Evolutionary conservation across 2,329 filamentous ascomycete genomes (phyloP).

Genomic region (Penicillium sp.): DNA sequence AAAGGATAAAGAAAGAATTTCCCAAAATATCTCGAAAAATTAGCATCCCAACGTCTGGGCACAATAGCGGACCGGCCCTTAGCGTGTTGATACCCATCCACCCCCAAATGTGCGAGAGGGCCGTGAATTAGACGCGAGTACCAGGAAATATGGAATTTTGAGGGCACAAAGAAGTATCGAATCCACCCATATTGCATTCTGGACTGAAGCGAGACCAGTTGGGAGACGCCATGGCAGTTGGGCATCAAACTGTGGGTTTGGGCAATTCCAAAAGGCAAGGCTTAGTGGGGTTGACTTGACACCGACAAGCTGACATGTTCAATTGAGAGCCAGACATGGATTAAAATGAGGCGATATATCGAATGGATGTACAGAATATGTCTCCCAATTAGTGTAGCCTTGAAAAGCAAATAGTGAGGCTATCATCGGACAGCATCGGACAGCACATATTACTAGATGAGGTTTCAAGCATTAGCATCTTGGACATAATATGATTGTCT

Average conservation of each 20-base stretch:
- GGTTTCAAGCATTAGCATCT: not conserved
- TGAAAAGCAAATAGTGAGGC: slow-evolving; percentile 10
- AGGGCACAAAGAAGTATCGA: slow-evolving; percentile 8
- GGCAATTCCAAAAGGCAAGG: slow-evolving; percentile 18
- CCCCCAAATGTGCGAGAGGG: slow-evolving; percentile 15
- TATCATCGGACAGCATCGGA: slow-evolving; percentile 2
- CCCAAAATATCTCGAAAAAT: slow-evolving; percentile 13
- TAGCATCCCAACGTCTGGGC: slow-evolving; percentile 8
- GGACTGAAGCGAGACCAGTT: slow-evolving; percentile 23
- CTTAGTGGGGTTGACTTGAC: slow-evolving; percentile 9
- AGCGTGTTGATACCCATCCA: slow-evolving; percentile 25
- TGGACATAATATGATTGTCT: slow-evolving; percentile 5
- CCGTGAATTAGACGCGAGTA: slow-evolving; percentile 2
- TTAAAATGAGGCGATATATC: not conserved
- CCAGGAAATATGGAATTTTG: not conserved
- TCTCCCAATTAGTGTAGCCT: slow-evolving; percentile 3
- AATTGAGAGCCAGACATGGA: slow-evolving; percentile 10
- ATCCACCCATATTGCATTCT: slow-evolving; percentile 21
- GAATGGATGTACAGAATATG: not conserved
- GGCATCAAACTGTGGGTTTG: slow-evolving; percentile 24
- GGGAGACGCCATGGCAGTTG: slow-evolving; percentile 23
- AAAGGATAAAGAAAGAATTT: slow-evolving; percentile 1
- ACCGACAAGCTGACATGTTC: slow-evolving; percentile 24
- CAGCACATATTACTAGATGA: not conserved
- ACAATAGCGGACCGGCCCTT: slow-evolving; percentile 25